These are phyloP conservation scores for Backusella psychrophila DNA, from an alignment of 192 early-diverging fungal species.

Conservation along the genomic window DNA sequence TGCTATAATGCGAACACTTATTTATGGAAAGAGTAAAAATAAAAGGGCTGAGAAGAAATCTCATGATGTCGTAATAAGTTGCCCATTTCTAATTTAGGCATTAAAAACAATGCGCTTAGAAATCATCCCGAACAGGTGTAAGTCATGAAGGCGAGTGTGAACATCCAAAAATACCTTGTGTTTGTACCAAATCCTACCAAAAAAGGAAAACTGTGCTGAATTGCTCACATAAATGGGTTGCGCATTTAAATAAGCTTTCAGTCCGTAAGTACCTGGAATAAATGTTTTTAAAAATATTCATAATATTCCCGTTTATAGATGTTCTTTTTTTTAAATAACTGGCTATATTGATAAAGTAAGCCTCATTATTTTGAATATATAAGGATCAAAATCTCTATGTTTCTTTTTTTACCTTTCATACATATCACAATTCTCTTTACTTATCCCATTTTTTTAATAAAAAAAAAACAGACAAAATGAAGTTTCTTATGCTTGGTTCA, in stretches of 20 bases:
- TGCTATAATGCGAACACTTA: background rate
- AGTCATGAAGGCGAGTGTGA: background rate
- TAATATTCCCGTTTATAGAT: background rate
- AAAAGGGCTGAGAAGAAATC: background rate
- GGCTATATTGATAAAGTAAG: background rate
- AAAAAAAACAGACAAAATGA: background rate
- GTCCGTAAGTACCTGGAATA: background rate
- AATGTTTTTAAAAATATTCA: background rate
- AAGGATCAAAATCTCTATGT: background rate
- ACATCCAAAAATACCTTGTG: background rate
- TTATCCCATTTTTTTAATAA: background rate
- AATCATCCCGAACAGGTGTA: background rate
- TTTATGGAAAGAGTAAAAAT: background rate
- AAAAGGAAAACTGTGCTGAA: background rate
- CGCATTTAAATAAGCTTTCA: background rate
- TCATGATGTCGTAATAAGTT: background rate
- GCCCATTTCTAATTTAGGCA: background rate
- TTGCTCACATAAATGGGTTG: background rate
- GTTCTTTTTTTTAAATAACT: background rate
- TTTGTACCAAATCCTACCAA: background rate
- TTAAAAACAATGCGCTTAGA: background rate
- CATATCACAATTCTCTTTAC: background rate
- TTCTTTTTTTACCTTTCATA: background rate
- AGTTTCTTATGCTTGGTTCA: background rate
- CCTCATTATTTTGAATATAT: slow-evolving; percentile 5